These are phyloP conservation scores for Cydonia oblonga DNA, from an alignment of 331 rosid genomes.

Conservation along the genomic window DNA sequence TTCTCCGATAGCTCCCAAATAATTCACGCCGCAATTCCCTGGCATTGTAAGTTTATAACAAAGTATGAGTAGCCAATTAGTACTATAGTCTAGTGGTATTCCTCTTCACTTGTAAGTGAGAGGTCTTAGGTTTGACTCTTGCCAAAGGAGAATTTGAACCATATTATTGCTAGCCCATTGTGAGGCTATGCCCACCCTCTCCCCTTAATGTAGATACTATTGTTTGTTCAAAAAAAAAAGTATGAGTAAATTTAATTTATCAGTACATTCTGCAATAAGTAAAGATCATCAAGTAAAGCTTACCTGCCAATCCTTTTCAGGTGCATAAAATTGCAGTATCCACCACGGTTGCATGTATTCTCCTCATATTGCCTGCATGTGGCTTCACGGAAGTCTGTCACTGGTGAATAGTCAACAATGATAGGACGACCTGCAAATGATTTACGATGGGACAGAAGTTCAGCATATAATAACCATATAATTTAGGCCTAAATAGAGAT, in stretches of 20 bases:
- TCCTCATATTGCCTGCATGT: slow-evolving; percentile 75
- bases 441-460: not conserved
- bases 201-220: too few relatives aligned
- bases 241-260: not conserved
- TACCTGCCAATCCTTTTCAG: slow-evolving; percentile 60
- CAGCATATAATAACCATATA: not conserved
- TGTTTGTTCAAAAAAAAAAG: too few relatives aligned
- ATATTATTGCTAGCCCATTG: too few relatives aligned
- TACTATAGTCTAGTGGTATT: too few relatives aligned
- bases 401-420: slow-evolving; percentile 65
- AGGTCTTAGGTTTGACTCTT: too few relatives aligned
- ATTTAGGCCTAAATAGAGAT: not conserved
- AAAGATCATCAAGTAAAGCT: not conserved
- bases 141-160: too few relatives aligned
- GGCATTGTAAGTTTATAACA: not conserved
- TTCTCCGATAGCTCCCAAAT: slow-evolving; percentile 32
- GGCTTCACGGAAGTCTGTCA: slow-evolving; percentile 67
- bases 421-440: slow-evolving; percentile 35
- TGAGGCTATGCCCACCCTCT: too few relatives aligned
- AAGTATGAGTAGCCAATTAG: too few relatives aligned
- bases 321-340: slow-evolving; percentile 70
- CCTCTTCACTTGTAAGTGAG: too few relatives aligned
- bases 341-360: slow-evolving; percentile 66
- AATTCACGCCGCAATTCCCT: slow-evolving; percentile 53
- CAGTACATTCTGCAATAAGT: not conserved